Percentiles rank a stretch among this genome's conserved stretches.
Conservation (phyloP, 2,329 filamentous ascomycete species). For the Calonectria crousiana region DNA sequence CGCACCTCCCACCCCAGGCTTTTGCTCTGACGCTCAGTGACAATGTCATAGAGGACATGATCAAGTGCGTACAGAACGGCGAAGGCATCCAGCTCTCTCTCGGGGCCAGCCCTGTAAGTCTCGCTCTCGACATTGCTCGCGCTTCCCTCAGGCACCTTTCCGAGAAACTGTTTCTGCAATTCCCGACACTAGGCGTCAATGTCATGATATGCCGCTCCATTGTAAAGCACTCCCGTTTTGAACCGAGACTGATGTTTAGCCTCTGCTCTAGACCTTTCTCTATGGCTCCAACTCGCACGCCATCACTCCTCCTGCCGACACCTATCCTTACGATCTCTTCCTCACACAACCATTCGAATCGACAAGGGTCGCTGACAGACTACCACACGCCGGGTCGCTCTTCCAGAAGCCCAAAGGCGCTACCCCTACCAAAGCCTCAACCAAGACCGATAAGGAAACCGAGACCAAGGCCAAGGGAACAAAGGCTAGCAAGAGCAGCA, state of each 20-base stretch:
- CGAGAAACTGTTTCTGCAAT: not conserved
- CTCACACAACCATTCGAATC: slow-evolving; percentile 64
- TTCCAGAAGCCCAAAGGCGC: slow-evolving; percentile 55
- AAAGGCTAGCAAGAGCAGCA: slow-evolving; percentile 49
- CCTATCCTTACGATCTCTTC: slow-evolving; percentile 68
- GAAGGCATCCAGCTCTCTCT: slow-evolving; percentile 68
- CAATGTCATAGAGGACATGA: slow-evolving; percentile 71
- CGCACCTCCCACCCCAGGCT: slow-evolving; percentile 64
- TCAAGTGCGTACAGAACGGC: slow-evolving; percentile 69
- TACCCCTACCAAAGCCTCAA: slow-evolving; percentile 38
- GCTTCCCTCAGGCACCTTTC: not conserved
- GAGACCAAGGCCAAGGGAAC: slow-evolving; percentile 48
- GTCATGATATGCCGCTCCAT: not conserved
- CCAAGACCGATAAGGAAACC: slow-evolving; percentile 46
- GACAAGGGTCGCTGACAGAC: slow-evolving; percentile 58
- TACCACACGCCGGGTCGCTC: slow-evolving; percentile 65
- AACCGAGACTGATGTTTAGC: slow-evolving; percentile 31
- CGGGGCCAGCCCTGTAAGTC: slow-evolving; percentile 70
- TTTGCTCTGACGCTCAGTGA: slow-evolving; percentile 71
- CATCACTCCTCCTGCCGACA: slow-evolving; percentile 58
- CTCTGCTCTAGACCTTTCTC: slow-evolving; percentile 60
- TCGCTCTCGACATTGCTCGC: not conserved
- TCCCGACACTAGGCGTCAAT: not conserved
- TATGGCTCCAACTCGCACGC: slow-evolving; percentile 65
- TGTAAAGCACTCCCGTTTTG: not conserved